Conservation (phyloP, 2,329 filamentous ascomycete genomes). For the Leptographium galeiforme region DNA sequence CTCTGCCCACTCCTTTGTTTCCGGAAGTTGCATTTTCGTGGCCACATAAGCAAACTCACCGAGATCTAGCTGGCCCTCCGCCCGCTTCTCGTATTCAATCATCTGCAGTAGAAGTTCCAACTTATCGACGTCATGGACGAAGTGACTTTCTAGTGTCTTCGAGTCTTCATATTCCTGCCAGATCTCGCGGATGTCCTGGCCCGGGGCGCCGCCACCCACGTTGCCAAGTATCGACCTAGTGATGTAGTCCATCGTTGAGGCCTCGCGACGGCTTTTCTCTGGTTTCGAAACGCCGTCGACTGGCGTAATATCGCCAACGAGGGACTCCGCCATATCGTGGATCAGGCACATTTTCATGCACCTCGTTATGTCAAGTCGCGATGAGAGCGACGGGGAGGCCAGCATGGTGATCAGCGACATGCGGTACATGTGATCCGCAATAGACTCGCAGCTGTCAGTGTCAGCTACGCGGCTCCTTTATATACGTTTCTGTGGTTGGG, state of each 20-base stretch:
- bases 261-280: conserved; percentile 82
- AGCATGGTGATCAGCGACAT: conserved; percentile 96
- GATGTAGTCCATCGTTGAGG: conserved; percentile 85
- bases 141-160: conserved; percentile 68
- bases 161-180: conserved; percentile 96
- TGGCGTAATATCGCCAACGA: conserved; percentile 95
- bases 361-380: conserved; percentile 60
- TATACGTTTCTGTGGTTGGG: background rate
- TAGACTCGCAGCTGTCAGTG: conserved; percentile 59
- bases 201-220: conserved; percentile 50
- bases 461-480: background rate
- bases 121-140: conserved; percentile 96
- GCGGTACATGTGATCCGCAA: conserved; percentile 98
- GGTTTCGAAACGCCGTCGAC: conserved; percentile 72
- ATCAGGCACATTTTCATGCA: conserved; percentile 94
- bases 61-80: conserved; percentile 53
- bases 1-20: conserved; percentile 68
- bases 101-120: conserved; percentile 90
- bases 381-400: conserved; percentile 60
- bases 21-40: conserved; percentile 55
- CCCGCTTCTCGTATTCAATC: conserved; percentile 80
- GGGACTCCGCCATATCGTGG: conserved; percentile 92
- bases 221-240: conserved; percentile 57
- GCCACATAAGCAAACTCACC: conserved; percentile 79
- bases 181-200: conserved; percentile 56